Percentiles rank a stretch among this genome's conserved stretches.
These are phyloP conservation scores for Chrysopogon serrulatus DNA, from an alignment of 176 grass and related monocot species.

Conservation along the genomic window DNA sequence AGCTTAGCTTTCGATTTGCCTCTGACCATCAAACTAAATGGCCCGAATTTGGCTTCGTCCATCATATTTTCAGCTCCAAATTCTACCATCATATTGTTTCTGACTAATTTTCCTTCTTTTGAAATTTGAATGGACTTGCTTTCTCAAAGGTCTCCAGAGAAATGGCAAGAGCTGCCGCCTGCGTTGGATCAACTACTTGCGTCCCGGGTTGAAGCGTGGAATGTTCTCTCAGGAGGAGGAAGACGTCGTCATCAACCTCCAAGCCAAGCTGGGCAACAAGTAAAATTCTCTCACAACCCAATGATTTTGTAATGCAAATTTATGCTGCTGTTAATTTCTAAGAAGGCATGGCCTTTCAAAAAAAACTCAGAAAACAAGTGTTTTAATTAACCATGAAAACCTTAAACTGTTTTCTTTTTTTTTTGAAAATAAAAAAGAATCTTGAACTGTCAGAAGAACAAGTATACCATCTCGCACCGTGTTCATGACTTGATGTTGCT, in stretches of 20 bases:
- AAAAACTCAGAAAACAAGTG: not conserved
- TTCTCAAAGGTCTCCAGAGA: constrained; percentile 59
- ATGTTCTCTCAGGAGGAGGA: constrained; percentile 74
- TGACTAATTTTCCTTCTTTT: not conserved
- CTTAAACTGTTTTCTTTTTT: not conserved
- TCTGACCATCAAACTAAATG: not conserved
- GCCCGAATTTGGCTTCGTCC: not conserved
- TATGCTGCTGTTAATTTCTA: not conserved
- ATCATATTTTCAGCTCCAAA: not conserved
- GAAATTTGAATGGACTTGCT: not conserved
- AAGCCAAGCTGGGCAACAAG: constrained; percentile 83
- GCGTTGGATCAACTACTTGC: constrained; percentile 91
- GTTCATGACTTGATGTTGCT: not conserved
- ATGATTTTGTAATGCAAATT: not conserved
- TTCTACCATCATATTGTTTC: not conserved
- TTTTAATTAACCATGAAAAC: not conserved
- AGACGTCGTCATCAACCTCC: constrained; percentile 61
- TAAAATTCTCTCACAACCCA: constrained; percentile 33
- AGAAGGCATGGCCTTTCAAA: not conserved
- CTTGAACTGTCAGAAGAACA: not conserved
- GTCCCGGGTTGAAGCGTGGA: constrained; percentile 68
- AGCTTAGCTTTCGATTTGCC: not conserved
- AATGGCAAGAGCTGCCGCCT: constrained; percentile 91
- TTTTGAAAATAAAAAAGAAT: too few species aligned
- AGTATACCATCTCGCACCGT: not conserved